Base-by-base conservation (phyloP, 1,284 basidiomycete species). In the Malassezia cuniculi region DNA sequence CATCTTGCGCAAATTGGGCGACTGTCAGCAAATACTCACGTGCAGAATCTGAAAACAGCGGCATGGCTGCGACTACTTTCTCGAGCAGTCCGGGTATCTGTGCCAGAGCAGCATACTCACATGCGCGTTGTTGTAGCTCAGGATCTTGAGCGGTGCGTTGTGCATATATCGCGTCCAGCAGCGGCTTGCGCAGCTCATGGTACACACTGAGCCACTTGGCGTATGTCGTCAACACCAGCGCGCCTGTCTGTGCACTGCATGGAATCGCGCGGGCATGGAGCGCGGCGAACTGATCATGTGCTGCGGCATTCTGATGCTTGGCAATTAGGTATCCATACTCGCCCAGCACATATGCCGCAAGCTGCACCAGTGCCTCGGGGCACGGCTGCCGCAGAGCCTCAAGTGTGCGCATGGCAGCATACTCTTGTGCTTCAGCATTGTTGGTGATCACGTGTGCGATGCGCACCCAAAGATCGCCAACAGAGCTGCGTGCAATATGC, bases 171-270 rank as follows among this genome's bases (percentile, higher is more conserved):
- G 97, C 85, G 68, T 82, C 84, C 58, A 94, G 66, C 16, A 99
- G 76, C 61, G 93, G 86, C 16, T 81, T 77, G 55, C 90, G 89
- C 70, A 99, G 94, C 69, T 97, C 93, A 6, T 93, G 93, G 71
- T 97, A 99, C 37, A 97, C 80, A 68, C 97, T 97, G 49, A 94
- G 84, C 90, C 86, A 93, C 74, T 99, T 99, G 72, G 95, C 81
- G 68, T 99, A 99, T 1, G 93, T 94, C 6, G 90, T 90, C 11
- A 99, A 73, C 17, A 97, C 76, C 30, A 99, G 74, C 0, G 89
- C 83, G 20, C 90, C 78, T 5, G 93, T 97, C 19, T 86, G 73
- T 2, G 89, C 85, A 27, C 85, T 78, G 67, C 90, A 94, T 60
- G 86, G 83, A 66, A 90, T 86, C 19, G 89, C 89, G 66, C 95